Conservation (phyloP, 306 rosid genomes). For the Vicia sativa region DNA sequence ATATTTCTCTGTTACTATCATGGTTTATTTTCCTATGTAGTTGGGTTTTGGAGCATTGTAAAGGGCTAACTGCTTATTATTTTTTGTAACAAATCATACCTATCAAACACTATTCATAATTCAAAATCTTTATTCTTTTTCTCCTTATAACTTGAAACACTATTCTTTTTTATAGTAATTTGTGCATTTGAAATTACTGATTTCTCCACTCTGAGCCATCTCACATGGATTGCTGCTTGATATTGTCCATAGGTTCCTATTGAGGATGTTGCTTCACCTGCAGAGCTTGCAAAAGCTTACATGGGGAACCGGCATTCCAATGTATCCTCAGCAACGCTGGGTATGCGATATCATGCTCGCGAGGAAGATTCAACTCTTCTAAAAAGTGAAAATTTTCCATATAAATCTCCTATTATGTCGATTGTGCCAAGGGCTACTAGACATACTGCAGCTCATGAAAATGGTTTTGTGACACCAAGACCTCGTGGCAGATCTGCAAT, state of each 20-base stretch:
- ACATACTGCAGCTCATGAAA: constrained; percentile 54
- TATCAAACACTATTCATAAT: neutral
- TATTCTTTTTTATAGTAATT: constrained; percentile 1
- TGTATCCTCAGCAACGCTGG: constrained; percentile 59
- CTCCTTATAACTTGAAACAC: neutral
- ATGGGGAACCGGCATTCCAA: constrained; percentile 82
- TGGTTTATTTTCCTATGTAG: neutral
- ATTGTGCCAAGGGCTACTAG: constrained; percentile 60
- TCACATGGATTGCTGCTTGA: constrained; percentile 37
- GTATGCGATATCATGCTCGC: constrained; percentile 42
- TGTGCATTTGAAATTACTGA: constrained; percentile 19
- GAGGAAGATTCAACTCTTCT: constrained; percentile 46
- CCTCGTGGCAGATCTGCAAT: constrained; percentile 86
- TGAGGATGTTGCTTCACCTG: constrained; percentile 82
- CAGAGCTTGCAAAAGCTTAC: constrained; percentile 88
- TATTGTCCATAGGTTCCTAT: constrained; percentile 66
- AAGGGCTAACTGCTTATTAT: neutral
- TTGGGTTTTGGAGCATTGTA: neutral
- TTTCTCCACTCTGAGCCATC: constrained; percentile 28
- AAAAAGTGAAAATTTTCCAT: constrained; percentile 46
- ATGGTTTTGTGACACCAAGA: constrained; percentile 78
- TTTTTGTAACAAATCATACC: neutral
- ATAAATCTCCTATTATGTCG: constrained; percentile 53
- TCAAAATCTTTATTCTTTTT: neutral
- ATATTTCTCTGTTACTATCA: neutral